Evolutionary conservation across 352 stramenopile species (phyloP).

Genomic region (Phytophthora sp.): DNA sequence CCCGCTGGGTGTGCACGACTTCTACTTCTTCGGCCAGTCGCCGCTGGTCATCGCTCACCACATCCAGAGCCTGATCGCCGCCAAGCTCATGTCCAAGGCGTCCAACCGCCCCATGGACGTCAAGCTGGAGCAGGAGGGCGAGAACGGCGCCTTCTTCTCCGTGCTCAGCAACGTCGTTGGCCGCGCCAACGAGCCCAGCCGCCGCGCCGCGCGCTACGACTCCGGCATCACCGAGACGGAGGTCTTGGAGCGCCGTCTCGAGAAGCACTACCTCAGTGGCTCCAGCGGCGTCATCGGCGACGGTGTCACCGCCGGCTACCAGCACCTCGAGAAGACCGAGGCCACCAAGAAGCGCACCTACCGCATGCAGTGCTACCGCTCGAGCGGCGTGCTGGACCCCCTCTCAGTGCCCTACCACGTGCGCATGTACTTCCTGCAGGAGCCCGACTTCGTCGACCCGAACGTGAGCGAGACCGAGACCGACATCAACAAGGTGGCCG

Average conservation of each 20-base stretch:
- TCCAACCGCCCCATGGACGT: conserved; percentile 77
- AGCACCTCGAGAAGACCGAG: conserved; percentile 71
- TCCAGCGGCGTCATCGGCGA: conserved; percentile 76
- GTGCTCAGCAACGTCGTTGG: conserved; percentile 85
- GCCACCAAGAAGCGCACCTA: conserved; percentile 65
- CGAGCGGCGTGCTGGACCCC: conserved; percentile 76
- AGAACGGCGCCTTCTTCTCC: conserved; percentile 79
- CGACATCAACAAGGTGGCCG: conserved; percentile 76
- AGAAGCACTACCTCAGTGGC: conserved; percentile 82
- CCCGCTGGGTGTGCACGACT: conserved; percentile 80
- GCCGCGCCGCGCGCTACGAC: conserved; percentile 56
- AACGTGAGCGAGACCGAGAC: conserved; percentile 65
- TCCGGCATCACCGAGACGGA: conserved; percentile 70
- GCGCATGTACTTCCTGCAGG: conserved; percentile 86
- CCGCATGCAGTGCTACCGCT: conserved; percentile 88
- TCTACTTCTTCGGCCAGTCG: conserved; percentile 81
- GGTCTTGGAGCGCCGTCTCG: conserved; percentile 72
- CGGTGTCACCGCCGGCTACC: conserved; percentile 80
- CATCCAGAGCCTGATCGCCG: conserved; percentile 80
- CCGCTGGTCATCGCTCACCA: conserved; percentile 72
- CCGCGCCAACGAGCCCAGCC: conserved; percentile 50
- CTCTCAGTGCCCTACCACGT: conserved; percentile 79
- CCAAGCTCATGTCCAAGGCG: conserved; percentile 84
- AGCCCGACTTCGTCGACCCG: conserved; percentile 70
- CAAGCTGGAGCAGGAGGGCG: conserved; percentile 81